Conservation (phyloP, 805 yeast species). For the Hanseniaspora lindneri region DNA sequence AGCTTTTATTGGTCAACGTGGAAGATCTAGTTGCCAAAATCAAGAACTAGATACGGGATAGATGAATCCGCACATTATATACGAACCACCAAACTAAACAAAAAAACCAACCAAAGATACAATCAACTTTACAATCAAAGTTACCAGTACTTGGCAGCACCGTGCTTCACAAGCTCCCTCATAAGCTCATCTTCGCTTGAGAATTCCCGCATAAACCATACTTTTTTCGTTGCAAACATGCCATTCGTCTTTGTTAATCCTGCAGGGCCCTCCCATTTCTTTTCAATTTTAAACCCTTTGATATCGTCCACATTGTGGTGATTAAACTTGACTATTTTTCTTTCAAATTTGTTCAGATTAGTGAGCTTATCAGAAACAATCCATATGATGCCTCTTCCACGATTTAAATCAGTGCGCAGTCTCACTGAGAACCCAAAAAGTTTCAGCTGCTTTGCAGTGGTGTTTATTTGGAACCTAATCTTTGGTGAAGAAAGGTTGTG, state of each 20-base stretch:
- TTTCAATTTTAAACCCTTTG: slow-evolving; percentile 34
- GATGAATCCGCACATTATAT: too few relatives aligned
- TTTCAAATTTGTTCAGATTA: slow-evolving; percentile 62
- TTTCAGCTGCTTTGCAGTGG: slow-evolving; percentile 62
- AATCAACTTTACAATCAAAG: too few relatives aligned
- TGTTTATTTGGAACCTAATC: slow-evolving; percentile 62
- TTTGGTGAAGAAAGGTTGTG: slow-evolving; percentile 47
- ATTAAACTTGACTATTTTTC: slow-evolving; percentile 34
- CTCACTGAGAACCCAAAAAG: slow-evolving; percentile 52
- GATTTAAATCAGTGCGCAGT: slow-evolving; percentile 50
- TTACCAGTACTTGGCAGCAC: slow-evolving; percentile 50
- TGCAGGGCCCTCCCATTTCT: slow-evolving; percentile 39
- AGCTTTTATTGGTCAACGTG: slow-evolving; percentile 61
- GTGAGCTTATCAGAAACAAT: slow-evolving; percentile 49
- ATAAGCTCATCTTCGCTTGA: slow-evolving; percentile 40
- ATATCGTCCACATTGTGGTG: slow-evolving; percentile 28
- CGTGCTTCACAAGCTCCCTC: slow-evolving; percentile 38
- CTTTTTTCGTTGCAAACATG: slow-evolving; percentile 16
- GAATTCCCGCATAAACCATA: slow-evolving; percentile 56
- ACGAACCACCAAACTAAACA: too few relatives aligned
- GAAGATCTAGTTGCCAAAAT: slow-evolving; percentile 33
- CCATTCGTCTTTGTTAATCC: slow-evolving; percentile 15
- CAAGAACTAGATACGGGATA: neutral
- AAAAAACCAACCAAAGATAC: too few relatives aligned
- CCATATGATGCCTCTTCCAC: slow-evolving; percentile 57